Evolutionary conservation across 108 stramenopile genomes (phyloP).

Genomic region (Ochromonas danica): DNA sequence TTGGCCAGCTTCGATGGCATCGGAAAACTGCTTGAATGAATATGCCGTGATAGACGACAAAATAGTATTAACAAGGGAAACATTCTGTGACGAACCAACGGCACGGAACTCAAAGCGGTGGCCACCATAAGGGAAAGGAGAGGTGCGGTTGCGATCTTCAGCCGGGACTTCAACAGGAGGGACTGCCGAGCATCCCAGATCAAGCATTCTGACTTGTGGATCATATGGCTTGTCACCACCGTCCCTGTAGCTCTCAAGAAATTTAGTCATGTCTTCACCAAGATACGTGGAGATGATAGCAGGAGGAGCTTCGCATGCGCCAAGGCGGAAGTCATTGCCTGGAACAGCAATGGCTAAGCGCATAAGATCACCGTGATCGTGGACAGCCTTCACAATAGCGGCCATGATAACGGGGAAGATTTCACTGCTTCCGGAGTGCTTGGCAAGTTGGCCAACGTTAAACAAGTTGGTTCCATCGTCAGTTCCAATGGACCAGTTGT

Average conservation of each 20-base stretch:
- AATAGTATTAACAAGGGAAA: constrained; percentile 86
- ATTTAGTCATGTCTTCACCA: constrained; percentile 70
- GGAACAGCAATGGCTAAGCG: constrained; percentile 82
- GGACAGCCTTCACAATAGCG: constrained; percentile 79
- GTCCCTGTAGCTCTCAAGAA: constrained; percentile 35
- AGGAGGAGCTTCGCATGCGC: constrained; percentile 91
- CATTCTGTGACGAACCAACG: constrained; percentile 88
- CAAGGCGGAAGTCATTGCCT: constrained; percentile 94
- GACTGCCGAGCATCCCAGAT: constrained; percentile 72
- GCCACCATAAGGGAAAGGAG: constrained; percentile 92
- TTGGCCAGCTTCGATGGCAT: constrained; percentile 77
- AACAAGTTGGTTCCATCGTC: constrained; percentile 75
- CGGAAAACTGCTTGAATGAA: constrained; percentile 81
- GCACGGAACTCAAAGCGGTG: constrained; percentile 91
- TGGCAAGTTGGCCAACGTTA: constrained; percentile 62
- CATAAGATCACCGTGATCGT: constrained; percentile 91
- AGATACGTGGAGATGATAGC: constrained; percentile 91
- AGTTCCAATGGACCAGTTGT: constrained; percentile 79
- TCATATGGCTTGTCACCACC: constrained; percentile 2
- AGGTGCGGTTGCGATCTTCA: constrained; percentile 92
- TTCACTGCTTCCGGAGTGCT: constrained; percentile 49
- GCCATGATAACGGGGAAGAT: constrained; percentile 88
- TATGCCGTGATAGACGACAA: constrained; percentile 85
- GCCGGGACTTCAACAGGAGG: constrained; percentile 80
- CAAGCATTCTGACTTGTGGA: constrained; percentile 43